Evolutionary conservation across 768 basidiomycete species (phyloP).

Genomic region (Naganishia randhawae): DNA sequence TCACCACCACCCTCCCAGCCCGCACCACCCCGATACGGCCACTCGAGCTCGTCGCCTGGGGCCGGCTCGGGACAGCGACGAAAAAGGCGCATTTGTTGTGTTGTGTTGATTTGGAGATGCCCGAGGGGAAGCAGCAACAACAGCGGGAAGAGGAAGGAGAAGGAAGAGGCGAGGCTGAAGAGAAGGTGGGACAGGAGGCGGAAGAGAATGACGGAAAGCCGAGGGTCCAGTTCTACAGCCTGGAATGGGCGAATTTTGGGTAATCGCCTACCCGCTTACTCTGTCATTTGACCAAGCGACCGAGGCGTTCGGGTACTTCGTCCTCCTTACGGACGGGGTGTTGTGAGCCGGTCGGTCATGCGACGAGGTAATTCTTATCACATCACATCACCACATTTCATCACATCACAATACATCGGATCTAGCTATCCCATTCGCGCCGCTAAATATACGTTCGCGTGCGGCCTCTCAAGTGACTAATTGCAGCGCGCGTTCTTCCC

Average conservation of each 20-base stretch:
- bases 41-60: slow-evolving; percentile 93
- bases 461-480: too few relatives aligned
- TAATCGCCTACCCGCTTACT: too few relatives aligned
- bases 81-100: slow-evolving; percentile 93
- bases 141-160: slow-evolving; percentile 51
- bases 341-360: too few relatives aligned
- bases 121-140: slow-evolving; percentile 41
- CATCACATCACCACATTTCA: too few relatives aligned
- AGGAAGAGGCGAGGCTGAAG: background rate
- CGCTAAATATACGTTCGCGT: too few relatives aligned
- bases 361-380: too few relatives aligned
- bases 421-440: too few relatives aligned
- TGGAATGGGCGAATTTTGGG: slow-evolving; percentile 53
- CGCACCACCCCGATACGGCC: slow-evolving; percentile 62
- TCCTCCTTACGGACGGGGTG: too few relatives aligned
- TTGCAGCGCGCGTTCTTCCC: too few relatives aligned
- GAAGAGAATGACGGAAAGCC: slow-evolving; percentile 23
- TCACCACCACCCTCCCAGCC: slow-evolving; percentile 71
- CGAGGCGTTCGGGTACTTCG: too few relatives aligned
- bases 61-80: slow-evolving; percentile 89
- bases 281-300: too few relatives aligned
- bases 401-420: too few relatives aligned
- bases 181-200: slow-evolving; percentile 54
- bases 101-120: slow-evolving; percentile 66
- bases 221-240: slow-evolving; percentile 48